Evolutionary conservation across 805 yeast species (phyloP), one percentile per base, ranked within the genome.

Genomic region (Isabelozyma gotoi): DNA sequence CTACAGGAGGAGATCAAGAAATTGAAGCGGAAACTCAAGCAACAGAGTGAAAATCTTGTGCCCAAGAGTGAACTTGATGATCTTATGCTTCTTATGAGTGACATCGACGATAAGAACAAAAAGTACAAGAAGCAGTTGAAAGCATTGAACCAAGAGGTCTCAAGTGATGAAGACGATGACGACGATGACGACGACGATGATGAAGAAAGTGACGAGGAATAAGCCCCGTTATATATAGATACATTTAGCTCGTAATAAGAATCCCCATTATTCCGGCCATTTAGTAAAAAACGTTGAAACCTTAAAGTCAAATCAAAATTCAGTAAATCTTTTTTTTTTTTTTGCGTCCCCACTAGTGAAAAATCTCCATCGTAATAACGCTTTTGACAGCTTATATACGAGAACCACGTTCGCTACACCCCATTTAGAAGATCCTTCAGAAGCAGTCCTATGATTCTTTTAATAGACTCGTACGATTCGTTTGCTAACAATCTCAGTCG

Each of bases 381-480:
- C 11, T 7, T 24, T 7, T 24, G 29, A 8, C 10, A 15, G 12
- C 21, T 35, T 24, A 24, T 24, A 24, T 11, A 24, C 29, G 29
- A 24, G 29, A 24, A 8, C 35, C 37, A n/a, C n/a, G n/a, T n/a
- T n/a, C n/a, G n/a, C n/a, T n/a, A n/a, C n/a, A n/a, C n/a, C n/a
- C n/a, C n/a, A n/a, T n/a, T n/a, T n/a, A n/a, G n/a, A n/a, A n/a
- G n/a, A n/a, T n/a, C n/a, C n/a, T n/a, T n/a, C n/a, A n/a, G n/a
- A 24, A 24, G 29, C 29, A n/a, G 44, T n/a, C n/a, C n/a, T 21
- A 71, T 71, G 77, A 77, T 88, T 42, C 78, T 89, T 8, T 75
- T 89, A 37, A 78, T 94, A 11, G 99, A 94, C 63, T 91, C 97
- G 2, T 91, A 94, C 60, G 99, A 94, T 63, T 92, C 98, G 2